A percentile compares a stretch with the other conserved stretches of the same genome.
Evolutionary conservation across 2,329 filamentous ascomycete species (phyloP).

Genomic region (Rhinocladiella mackenziei): DNA sequence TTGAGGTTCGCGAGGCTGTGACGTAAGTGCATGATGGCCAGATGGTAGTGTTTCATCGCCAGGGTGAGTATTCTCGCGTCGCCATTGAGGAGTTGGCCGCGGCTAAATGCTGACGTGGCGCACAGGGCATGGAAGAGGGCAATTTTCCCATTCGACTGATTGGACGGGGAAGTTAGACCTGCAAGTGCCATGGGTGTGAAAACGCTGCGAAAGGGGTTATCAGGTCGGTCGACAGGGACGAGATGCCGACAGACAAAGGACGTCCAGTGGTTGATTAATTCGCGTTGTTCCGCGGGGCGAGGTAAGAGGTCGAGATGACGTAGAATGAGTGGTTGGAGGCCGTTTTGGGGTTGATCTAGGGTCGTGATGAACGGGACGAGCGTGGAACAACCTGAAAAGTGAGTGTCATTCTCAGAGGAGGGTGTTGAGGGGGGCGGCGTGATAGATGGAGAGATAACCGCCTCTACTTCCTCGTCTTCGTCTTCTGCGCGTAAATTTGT

Average conservation of each 20-base stretch:
- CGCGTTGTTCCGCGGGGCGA: constrained; percentile 19
- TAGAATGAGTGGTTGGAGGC: background rate
- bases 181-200: constrained; percentile 28
- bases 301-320: constrained; percentile 24
- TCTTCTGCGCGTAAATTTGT: too few relatives aligned
- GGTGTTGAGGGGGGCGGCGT: background rate
- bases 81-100: constrained; percentile 29
- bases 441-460: constrained; percentile 13
- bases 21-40: constrained; percentile 32
- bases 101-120: constrained; percentile 33
- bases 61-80: constrained; percentile 30
- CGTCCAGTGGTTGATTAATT: constrained; percentile 34
- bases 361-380: background rate
- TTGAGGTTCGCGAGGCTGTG: constrained; percentile 36
- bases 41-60: constrained; percentile 33
- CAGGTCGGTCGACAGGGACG: constrained; percentile 31
- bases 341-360: background rate
- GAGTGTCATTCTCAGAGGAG: too few relatives aligned
- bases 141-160: constrained; percentile 30
- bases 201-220: constrained; percentile 33
- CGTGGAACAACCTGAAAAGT: background rate
- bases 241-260: constrained; percentile 33
- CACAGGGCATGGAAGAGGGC: constrained; percentile 34
- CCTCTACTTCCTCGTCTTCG: constrained; percentile 11
- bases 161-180: constrained; percentile 17